Base-by-base conservation (phyloP, 148 eudicot species). In the Mesembryanthemum crystallinum region DNA sequence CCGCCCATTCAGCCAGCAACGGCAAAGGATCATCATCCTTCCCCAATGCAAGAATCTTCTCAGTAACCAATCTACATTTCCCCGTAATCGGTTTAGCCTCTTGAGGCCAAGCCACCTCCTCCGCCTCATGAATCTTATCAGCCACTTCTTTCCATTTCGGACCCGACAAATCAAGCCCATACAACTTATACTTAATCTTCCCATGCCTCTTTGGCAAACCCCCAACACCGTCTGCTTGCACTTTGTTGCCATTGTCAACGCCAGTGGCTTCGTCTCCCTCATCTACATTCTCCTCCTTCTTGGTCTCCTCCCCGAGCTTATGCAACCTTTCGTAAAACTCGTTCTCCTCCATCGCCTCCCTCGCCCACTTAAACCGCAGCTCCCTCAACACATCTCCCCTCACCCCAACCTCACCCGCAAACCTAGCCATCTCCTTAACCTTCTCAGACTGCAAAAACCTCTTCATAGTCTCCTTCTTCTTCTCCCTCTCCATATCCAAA, bases 371-470 rank as follows among this genome's bases (percentile, higher is more conserved):
- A 75, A 91, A 92, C 80, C 96, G 76, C 33, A 92, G 79, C 83
- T 96, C 99, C 49, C 96, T 85, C 59, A 96, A 74, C 99, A 96
- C 81, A 45, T 96, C 99, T 43, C 99, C 99, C 1, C 94, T 86
- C 67, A 96, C 86, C 23, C 99, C 99, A 28, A 88, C 80, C 77
- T 96, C 95, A 67, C 95, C 89, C 13, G 99, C 98, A 71, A 96
- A 96, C 67, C 97, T 85, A 35, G 83, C 77, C 89, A 91, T 80
- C 43, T 79, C 82, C 81, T 91, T 96, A 18, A 96, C 99, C 63
- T 91, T 85, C 30, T 92, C 97, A 29, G 84, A 82, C 58, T 92
- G 98, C 54, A 91, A 69, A 66, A 83, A 92, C 66, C 54, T 82
- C 84, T 84, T 96, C 89, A 92, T 78, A 73, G 79, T 88, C 77